These are phyloP conservation scores for Metarhizium album DNA, from an alignment of 2,329 filamentous ascomycete genomes.

Conservation along the genomic window DNA sequence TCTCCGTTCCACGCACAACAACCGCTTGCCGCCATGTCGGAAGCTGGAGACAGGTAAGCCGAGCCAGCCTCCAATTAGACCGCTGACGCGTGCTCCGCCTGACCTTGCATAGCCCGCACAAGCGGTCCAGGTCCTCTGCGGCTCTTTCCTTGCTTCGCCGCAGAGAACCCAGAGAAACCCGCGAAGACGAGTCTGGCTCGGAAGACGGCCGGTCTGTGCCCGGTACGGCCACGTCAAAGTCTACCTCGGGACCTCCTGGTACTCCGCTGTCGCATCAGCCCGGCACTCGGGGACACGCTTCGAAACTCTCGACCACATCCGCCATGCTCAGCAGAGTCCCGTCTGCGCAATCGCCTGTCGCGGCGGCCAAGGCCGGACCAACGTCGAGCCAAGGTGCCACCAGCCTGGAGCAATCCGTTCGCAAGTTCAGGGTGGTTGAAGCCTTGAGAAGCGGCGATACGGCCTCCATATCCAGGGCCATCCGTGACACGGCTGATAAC, in stretches of 20 bases:
- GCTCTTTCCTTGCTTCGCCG: slow-evolving; percentile 44
- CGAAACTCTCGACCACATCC: slow-evolving; percentile 35
- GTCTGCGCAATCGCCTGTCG: slow-evolving; percentile 19
- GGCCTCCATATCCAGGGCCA: slow-evolving; percentile 75
- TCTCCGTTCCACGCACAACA: too few species aligned
- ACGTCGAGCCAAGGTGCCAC: slow-evolving; percentile 34
- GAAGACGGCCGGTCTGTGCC: slow-evolving; percentile 36
- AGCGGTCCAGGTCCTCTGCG: slow-evolving; percentile 42
- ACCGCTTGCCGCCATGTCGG: slow-evolving; percentile 21
- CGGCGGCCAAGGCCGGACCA: slow-evolving; percentile 17
- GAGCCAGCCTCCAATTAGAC: too few species aligned
- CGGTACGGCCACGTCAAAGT: slow-evolving; percentile 22
- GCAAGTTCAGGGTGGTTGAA: slow-evolving; percentile 90
- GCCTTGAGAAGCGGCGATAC: slow-evolving; percentile 85
- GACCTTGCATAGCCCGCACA: slow-evolving; percentile 24
- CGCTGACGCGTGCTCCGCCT: slow-evolving; percentile 1
- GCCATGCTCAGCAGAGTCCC: slow-evolving; percentile 30
- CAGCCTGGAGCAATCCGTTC: slow-evolving; percentile 83
- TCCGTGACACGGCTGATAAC: slow-evolving; percentile 53
- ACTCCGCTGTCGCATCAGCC: slow-evolving; percentile 25
- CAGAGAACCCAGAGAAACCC: slow-evolving; percentile 39
- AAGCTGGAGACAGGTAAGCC: slow-evolving; percentile 20
- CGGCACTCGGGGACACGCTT: slow-evolving; percentile 31
- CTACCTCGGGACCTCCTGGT: slow-evolving; percentile 19
- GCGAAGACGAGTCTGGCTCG: slow-evolving; percentile 41